Base-by-base conservation (phyloP, 345 rosid genomes). In the Murraya koenigii region DNA sequence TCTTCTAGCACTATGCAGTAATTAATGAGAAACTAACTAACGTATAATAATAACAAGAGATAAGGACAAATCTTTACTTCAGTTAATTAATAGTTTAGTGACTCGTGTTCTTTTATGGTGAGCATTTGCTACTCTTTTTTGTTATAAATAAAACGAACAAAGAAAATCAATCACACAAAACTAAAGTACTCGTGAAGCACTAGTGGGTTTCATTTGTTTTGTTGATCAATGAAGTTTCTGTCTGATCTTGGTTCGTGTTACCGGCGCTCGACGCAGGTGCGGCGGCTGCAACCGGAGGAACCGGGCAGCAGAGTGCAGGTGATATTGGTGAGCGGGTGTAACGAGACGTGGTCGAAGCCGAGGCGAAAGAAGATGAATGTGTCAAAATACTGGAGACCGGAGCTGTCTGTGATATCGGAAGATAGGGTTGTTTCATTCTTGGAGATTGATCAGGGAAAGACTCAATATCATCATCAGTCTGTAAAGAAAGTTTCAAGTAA, bases 361-460 rank as follows among this genome's bases (percentile, higher is more conserved):
- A 58, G 17, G 36, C 15, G 4, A 15, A 79, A 32, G 13, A 74
- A 44, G 62, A 47, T 1, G 22, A 55, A 1, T 20, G 13, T 14
- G 26, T 28, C 78, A 23, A 66, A 32, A 14, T 38, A n/a, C 39
- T 83, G 87, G 87, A 78, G 72, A 26, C 87, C 87, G 47, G 75
- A 26, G 33, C 81, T 84, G 4, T 73, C 81, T n/a, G 75, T 6
- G 22, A 84, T 82, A 61, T 65, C 75, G 19, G 85, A 85, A 79
- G 82, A 85, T 28, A 59, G 1, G 52, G 79, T 35, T 35, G 59
- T 39, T 41, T 49, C 77, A 3, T 68, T 38, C 9, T 11, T 47
- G 44, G 71, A 54, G 28, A 58, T 11, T 8, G 23, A 30, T 30
- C 26, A 28, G 26, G 38, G 28, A 25, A 26, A 3, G 30, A 17